Base-by-base conservation (phyloP, 73 alveolate genomes). In the Durusdinium trenchii region DNA sequence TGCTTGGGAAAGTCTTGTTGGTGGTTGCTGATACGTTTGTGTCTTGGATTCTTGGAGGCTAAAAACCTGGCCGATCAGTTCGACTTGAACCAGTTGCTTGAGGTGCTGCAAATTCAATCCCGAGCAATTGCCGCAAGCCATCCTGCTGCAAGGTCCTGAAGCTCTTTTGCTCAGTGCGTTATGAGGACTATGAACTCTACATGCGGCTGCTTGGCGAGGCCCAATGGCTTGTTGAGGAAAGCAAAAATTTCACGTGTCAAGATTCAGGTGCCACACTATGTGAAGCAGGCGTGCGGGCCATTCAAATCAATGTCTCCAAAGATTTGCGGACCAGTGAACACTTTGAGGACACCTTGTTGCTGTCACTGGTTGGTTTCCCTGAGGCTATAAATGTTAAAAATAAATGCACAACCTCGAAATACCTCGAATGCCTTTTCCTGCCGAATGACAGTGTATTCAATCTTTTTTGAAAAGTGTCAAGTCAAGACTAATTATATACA, bases 101-200 rank as follows among this genome's bases (percentile, higher is more conserved):
- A 89, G 96, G 96, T 86, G 38, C 23, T 1, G 61, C 81, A 14
- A 75, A 7, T 12, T 75, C 85, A 2, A 12, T 7, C 23, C 69
- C 23, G 69, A 16, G 69, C 23, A 16, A 16, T 9, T 71, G 50
- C 50, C 32, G 85, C 43, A 32, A 60, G n/a, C 30, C 30, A 23
- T 60, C 30, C 23, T 12, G 23, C 32, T 23, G 86, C 54, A 40
- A 92, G 98, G 98, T 75, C 62, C 62, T 92, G 60, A 92, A 92
- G 64, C 98, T 92, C 89, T 92, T 92, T 79, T 92, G 98, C 91
- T 92, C 98, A 28, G 98, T 92, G 32, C 60, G 98, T 47, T 92
- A 92, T 81, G 98, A 69, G 75, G 98, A 92, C 79, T 92, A 92
- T 60, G 98, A 92, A 62, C 98, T 92, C 79, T 92, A 92, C 98